Evolutionary conservation across 78 protist genomes (phyloP), one percentile per base, ranked within the genome.

Genomic region (Dictyostelium discoideum): DNA sequence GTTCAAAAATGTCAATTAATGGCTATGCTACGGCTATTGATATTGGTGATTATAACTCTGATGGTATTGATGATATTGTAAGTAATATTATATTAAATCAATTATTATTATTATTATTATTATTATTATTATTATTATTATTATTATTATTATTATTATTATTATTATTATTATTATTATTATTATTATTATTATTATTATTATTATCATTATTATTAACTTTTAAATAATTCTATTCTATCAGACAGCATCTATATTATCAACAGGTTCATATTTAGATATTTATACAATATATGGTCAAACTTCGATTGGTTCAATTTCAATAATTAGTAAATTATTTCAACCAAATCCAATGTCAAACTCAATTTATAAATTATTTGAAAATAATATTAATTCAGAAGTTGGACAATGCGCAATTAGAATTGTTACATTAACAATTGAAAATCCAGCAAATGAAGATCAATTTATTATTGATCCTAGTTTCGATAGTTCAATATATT

Each of bases 21-120:
- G 20, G 29, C 14, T 11, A 1, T 14, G 3, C 79, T 13, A 10
- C 0, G 5, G 2, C 46, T 73, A 26, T 20, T 20, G 4, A 20
- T 18, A 78, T 78, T 78, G 85, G 85, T 46, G 86, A 82, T 82
- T 54, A 20, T 11, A 82, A 82, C 32, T 6, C n/a, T 16, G 86
- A 82, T 54, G 67, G 74, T 13, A 10, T 82, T 5, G 6, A 54
- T 57, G 86, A 82, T 29, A 79, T 46, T n/a, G 40, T 32, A 32
- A 32, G 37, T 32, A 32, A 32, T 32, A 32, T 32, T 32, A 32
- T 32, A 32, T 32, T 32, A 32, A 32, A 1, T 32, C 37, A 32
- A 32, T 32, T 32, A 1, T 32, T n/a, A n/a, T n/a, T n/a, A n/a
- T n/a, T n/a, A n/a, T n/a, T n/a, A n/a, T n/a, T n/a, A n/a, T n/a